Conservation (phyloP, 768 basidiomycete species). For the Lentinula detonsa region DNA sequence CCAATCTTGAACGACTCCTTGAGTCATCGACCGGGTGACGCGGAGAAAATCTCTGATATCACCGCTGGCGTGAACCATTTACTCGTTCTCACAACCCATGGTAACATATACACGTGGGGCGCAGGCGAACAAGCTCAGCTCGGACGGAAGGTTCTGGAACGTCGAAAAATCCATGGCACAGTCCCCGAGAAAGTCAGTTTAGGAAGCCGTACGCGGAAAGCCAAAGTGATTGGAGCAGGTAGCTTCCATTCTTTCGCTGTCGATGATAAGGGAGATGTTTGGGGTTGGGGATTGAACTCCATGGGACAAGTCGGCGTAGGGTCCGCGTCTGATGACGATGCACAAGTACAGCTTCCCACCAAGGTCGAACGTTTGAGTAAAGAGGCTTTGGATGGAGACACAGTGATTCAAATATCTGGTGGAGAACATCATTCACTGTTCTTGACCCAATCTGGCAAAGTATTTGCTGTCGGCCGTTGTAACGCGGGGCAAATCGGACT, state of each 20-base stretch:
- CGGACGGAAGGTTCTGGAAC: conserved; percentile 83
- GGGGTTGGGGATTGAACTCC: conserved; percentile 95
- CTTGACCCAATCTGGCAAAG: conserved; percentile 74
- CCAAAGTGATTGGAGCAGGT: conserved; percentile 71
- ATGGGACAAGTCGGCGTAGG: conserved; percentile 79
- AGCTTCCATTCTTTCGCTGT: conserved; percentile 88
- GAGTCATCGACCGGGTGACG: conserved; percentile 53
- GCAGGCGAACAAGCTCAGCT: conserved; percentile 89
- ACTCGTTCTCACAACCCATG: conserved; percentile 82
- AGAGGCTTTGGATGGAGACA: conserved; percentile 50
- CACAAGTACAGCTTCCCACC: conserved; percentile 55
- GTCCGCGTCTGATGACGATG: conserved; percentile 34
- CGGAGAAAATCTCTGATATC: conserved; percentile 68
- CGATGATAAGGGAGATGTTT: conserved; percentile 75
- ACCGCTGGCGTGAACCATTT: conserved; percentile 87
- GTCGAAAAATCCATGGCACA: conserved; percentile 85
- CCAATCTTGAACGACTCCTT: conserved; percentile 45
- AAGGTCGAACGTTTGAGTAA: conserved; percentile 62
- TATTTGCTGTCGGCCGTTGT: conserved; percentile 82
- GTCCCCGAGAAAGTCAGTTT: conserved; percentile 82
- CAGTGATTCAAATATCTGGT: conserved; percentile 67
- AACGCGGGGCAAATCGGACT: conserved; percentile 84
- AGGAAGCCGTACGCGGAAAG: conserved; percentile 53
- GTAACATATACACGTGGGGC: conserved; percentile 85
- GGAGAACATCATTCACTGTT: conserved; percentile 92